phyloP scores from a whole-genome alignment of 805 yeast species.

The Ogataea pilisensis region DNA sequence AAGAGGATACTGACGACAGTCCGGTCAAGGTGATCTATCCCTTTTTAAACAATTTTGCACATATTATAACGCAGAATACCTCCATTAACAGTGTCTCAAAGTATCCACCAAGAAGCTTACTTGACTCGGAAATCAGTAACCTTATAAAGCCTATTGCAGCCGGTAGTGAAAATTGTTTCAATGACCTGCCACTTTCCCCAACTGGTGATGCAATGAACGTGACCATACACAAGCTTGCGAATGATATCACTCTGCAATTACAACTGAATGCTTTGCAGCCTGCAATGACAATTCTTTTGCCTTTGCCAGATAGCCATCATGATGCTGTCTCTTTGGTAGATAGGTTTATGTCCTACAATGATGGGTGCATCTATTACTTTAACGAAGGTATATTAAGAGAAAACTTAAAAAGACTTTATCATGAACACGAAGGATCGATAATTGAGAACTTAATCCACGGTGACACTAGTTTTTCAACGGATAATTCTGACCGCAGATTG shows the following conservation, averaged over 20 bases:
- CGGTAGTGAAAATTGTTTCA: conserved; percentile 16
- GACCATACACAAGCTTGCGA: not conserved
- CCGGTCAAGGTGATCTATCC: conserved; percentile 40
- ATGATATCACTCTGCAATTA: not conserved
- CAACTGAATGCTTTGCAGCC: not conserved
- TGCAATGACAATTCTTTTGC: conserved; percentile 38
- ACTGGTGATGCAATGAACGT: not conserved
- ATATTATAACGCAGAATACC: conserved; percentile 18
- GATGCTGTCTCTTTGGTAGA: conserved; percentile 64
- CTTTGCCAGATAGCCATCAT: conserved; percentile 56
- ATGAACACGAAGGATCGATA: conserved; percentile 19
- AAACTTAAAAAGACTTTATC: conserved; percentile 53
- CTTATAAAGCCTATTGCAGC: conserved; percentile 3
- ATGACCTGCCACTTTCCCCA: not conserved
- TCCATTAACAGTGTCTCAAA: conserved; percentile 61
- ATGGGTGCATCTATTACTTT: conserved; percentile 72
- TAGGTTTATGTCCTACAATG: conserved; percentile 65
- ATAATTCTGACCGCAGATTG: conserved; percentile 41
- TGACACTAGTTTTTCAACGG: conserved; percentile 3
- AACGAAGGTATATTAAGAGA: conserved; percentile 67
- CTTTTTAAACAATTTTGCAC: conserved; percentile 58
- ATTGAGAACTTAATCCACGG: conserved; percentile 3
- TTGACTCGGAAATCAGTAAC: conserved; percentile 68
- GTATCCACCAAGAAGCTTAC: conserved; percentile 67
- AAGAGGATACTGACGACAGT: not conserved